phyloP scores from a whole-genome alignment of 179 eudicot species.

The Gypsophila paniculata region DNA sequence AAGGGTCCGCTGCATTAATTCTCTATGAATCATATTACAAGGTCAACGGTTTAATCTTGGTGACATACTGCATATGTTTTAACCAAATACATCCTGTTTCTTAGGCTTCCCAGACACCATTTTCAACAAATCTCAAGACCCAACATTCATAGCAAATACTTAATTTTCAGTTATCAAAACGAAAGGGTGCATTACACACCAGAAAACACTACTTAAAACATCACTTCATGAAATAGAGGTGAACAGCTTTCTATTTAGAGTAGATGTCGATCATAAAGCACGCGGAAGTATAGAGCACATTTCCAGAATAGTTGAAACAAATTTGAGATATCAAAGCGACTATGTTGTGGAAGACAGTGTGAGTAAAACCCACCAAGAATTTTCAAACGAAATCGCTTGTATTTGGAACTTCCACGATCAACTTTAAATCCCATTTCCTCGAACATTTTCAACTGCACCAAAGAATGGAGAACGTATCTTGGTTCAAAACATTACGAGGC shows the following conservation, averaged over 20 bases:
- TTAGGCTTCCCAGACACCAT: not conserved
- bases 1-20: not conserved
- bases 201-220: not conserved
- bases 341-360: constrained; percentile 15
- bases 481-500: not conserved
- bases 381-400: constrained; percentile 87
- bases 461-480: not conserved
- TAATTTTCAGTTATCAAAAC: not conserved
- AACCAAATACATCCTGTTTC: not conserved
- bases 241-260: not conserved
- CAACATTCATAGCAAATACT: not conserved
- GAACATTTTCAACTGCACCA: constrained; percentile 80
- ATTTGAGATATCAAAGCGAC: not conserved
- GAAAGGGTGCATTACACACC: not conserved
- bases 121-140: not conserved
- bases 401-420: constrained; percentile 63
- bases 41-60: constrained; percentile 5
- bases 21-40: not conserved
- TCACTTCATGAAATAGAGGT: not conserved
- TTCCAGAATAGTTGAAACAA: not conserved
- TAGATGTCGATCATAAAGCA: not conserved
- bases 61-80: constrained; percentile 6
- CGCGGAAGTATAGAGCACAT: not conserved
- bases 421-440: constrained; percentile 95
- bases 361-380: constrained; percentile 43